phyloP scores from a whole-genome alignment of 208 protist genomes.

The Wallacemonas rigidus region DNA sequence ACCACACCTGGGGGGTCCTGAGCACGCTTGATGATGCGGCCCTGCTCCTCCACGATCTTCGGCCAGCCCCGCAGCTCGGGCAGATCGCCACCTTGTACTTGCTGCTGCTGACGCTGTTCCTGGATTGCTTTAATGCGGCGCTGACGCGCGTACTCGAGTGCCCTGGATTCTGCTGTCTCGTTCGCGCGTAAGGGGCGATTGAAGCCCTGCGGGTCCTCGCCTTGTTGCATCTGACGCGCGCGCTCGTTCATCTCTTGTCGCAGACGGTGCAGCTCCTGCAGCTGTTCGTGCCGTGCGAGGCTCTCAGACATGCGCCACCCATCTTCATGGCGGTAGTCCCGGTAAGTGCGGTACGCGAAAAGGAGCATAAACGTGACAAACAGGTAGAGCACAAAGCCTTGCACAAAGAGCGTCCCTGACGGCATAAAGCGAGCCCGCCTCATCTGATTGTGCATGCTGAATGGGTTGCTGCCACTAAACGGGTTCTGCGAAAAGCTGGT shows the following conservation, averaged over 20 bases:
- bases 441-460: conserved; percentile 46
- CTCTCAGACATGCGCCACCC: conserved; percentile 82
- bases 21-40: conserved; percentile 54
- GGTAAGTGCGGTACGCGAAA: conserved; percentile 59
- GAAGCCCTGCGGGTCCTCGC: conserved; percentile 16
- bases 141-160: conserved; percentile 66
- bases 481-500: conserved; percentile 55
- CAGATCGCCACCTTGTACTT: conserved; percentile 15
- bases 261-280: conserved; percentile 73
- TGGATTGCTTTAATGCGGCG: conserved; percentile 52
- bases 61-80: conserved; percentile 68
- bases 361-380: conserved; percentile 57
- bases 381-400: conserved; percentile 71
- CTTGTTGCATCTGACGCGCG: conserved; percentile 26
- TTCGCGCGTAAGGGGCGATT: conserved; percentile 32
- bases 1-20: conserved; percentile 69
- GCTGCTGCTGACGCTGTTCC: conserved; percentile 29
- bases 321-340: conserved; percentile 74
- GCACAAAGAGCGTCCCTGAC: conserved; percentile 46
- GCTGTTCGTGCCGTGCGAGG: conserved; percentile 71
- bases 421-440: conserved; percentile 55
- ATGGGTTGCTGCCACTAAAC: conserved; percentile 54
- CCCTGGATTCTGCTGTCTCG: conserved; percentile 47
- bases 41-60: conserved; percentile 52
- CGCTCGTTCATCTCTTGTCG: conserved; percentile 75